phyloP scores from a whole-genome alignment of 306 rosid genomes.

The Fragaria iinumae region DNA sequence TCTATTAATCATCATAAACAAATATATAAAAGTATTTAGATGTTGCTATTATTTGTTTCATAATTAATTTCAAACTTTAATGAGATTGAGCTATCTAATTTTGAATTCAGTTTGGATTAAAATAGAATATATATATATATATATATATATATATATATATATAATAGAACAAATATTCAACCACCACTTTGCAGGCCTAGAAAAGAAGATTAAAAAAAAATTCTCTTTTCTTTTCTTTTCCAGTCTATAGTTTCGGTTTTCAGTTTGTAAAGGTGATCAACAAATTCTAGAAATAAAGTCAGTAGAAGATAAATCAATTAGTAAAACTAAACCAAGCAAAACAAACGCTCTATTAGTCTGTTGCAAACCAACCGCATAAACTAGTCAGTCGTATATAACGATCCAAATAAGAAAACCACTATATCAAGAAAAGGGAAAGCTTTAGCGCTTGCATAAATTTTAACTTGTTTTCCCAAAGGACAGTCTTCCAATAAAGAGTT shows the following conservation, averaged over 20 bases:
- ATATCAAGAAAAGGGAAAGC: not conserved
- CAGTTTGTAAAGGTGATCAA: not conserved
- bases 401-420: not conserved
- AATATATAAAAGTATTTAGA: not conserved
- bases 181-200: not conserved
- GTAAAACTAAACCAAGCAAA: constrained; percentile 6
- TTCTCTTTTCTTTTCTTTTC: not conserved
- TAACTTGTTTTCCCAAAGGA: not conserved
- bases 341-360: not conserved
- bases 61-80: not conserved
- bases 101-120: not conserved
- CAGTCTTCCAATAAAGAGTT: constrained; percentile 10
- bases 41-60: not conserved
- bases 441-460: not conserved
- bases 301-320: not conserved
- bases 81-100: not conserved
- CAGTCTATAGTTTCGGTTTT: not conserved
- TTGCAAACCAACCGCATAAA: not conserved
- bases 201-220: not conserved
- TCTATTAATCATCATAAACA: not conserved
- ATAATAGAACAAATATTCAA: too few relatives aligned
- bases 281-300: not conserved
- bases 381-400: not conserved
- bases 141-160: not conserved
- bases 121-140: not conserved